Base-by-base conservation (phyloP, 805 yeast genomes). In the Wickerhamiella alocasiicola region DNA sequence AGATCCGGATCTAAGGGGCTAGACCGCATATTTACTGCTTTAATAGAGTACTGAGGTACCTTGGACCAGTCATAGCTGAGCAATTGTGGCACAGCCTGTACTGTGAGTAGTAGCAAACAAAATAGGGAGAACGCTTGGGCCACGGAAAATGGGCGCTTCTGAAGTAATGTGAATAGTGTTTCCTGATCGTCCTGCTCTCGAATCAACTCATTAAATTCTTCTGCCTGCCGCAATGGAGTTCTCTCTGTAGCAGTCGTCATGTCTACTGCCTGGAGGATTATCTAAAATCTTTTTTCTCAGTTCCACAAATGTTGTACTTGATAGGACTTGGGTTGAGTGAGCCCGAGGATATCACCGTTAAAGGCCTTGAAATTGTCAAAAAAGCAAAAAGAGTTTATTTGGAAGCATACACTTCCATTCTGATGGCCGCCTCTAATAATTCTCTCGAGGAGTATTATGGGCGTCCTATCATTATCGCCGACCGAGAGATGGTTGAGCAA, bases 361-460 rank as follows among this genome's bases (percentile, higher is more conserved):
- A 96, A 52, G 98, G 98, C 1, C 67, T 91, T 21, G 85, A 88
- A 54, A 72, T 78, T 3, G 85, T 91, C 42, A 78, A 71, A 53
- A 72, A 69, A 57, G 85, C 96, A 63, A 76, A 80, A 54, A 68
- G 95, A 31, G 94, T 88, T n/a, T 88, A 88, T 52, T 66, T 91
- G 43, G 98, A 88, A 63, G 96, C 94, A 2, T 88, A 88, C 61
- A 88, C 98, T 3, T 81, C 94, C 29, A 88, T 88, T 47, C 65
- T 91, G 44, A 88, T 91, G 97, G 85, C 94, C 9, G 94, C 97
- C 2, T 74, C 80, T 47, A 66, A 75, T 55, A 72, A 67, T 45
- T 71, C 78, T 4, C 63, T 88, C 11, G 96, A 87, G 56, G 70
- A 71, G 50, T 83, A 80, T 52, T 88, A 88, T 55, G 97, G 94